phyloP scores from a whole-genome alignment of 176 grass and related monocot genomes.

The Puccinellia tenuiflora region DNA sequence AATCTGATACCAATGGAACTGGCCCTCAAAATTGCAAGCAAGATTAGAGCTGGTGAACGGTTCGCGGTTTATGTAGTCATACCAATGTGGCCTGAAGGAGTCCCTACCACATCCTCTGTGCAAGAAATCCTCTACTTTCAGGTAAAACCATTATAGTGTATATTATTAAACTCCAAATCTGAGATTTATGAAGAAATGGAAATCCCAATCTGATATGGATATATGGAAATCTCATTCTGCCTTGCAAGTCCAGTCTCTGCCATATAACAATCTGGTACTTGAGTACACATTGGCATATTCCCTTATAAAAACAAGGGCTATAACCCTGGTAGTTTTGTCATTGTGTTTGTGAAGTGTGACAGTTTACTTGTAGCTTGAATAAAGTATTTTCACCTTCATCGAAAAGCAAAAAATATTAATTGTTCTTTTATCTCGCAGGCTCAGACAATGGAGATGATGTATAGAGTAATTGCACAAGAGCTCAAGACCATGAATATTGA shows the following conservation, averaged over 20 bases:
- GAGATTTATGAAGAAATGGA: background rate
- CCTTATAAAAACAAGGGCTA: no score
- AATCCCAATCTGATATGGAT: background rate
- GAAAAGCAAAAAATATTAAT: slow-evolving; percentile 10
- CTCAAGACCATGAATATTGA: slow-evolving; percentile 65
- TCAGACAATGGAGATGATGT: slow-evolving; percentile 99
- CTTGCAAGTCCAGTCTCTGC: background rate
- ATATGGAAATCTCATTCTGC: background rate
- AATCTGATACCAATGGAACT: slow-evolving; percentile 96
- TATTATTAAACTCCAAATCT: background rate
- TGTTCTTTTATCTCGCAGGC: slow-evolving; percentile 36
- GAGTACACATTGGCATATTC: background rate
- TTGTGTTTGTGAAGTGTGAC: background rate
- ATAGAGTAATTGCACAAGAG: slow-evolving; percentile 73
- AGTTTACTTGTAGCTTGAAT: background rate
- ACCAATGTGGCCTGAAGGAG: slow-evolving; percentile 99
- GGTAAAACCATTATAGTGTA: slow-evolving; percentile 20
- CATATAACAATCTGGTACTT: background rate
- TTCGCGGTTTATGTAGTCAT: slow-evolving; percentile 97
- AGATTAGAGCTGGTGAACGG: slow-evolving; percentile 68
- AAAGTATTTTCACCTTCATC: background rate
- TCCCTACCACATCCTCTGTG: slow-evolving; percentile 60
- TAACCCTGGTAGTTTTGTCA: background rate
- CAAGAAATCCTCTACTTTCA: slow-evolving; percentile 98
- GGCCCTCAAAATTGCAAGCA: slow-evolving; percentile 86